Base-by-base conservation (phyloP, 2,329 filamentous ascomycete genomes). In the Cylindrodendrum hubeiense region DNA sequence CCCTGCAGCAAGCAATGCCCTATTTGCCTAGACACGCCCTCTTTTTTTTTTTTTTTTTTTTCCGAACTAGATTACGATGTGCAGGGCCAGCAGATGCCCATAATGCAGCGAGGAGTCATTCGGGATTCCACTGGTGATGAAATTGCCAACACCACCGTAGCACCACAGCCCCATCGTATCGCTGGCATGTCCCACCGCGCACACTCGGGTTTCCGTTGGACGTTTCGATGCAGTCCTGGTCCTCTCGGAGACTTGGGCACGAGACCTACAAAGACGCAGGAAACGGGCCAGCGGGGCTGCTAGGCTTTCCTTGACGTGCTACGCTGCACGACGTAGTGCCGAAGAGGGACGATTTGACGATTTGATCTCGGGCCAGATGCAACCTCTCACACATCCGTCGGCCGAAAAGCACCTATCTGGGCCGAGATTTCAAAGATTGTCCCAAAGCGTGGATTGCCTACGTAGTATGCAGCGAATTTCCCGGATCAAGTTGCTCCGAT, bases 61-160 rank as follows among this genome's bases (percentile, higher is more conserved):
- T 61, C 62, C 60, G 41, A 44, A 60, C 46, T 56, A 58, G 55
- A 69, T 61, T 34, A 13, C 43, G 51, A 71, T 66, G 59, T 61
- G 63, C 65, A 65, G 65, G 66, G 70, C 72, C 71, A 74, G 70
- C 70, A 67, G 72, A 70, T 61, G 53, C 56, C 58, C 60, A 63
- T 54, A 63, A 71, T 65, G 72, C 69, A 71, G 57, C 65, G 60
- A 64, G 65, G 71, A 74, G 72, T 74, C 71, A 74, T 73, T 71
- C 69, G 64, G 65, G 41, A 69, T 67, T 69, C 60, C 44, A 65
- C 66, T 73, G 72, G 65, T 55, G 50, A 59, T 65, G 57, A 19
- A 63, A 69, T 73, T 73, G 70, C 71, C 71, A 74, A 60, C 71
- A 71, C 62, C 56, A 41, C 66, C 46, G 67, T 65, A 55, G 55